Percentiles rank a stretch among this genome's conserved stretches.
phyloP scores from a whole-genome alignment of 257 asterid species.

The Cruciata laevipes region DNA sequence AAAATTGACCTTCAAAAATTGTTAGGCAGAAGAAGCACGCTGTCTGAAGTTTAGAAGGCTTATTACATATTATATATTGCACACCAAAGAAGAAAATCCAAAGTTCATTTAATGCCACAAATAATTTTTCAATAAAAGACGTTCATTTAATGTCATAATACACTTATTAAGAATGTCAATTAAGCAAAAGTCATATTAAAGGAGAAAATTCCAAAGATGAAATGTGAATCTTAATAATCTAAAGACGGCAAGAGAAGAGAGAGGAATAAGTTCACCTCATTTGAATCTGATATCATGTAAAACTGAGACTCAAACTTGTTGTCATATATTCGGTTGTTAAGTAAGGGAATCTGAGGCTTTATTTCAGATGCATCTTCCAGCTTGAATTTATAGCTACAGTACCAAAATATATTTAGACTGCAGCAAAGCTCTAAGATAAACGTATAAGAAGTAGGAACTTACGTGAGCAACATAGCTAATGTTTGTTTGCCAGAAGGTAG shows the following conservation, averaged over 20 bases:
- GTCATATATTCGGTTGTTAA: constrained; percentile 92
- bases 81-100: background rate
- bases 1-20: too few species aligned
- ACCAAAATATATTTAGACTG: constrained; percentile 24
- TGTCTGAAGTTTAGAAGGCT: background rate
- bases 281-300: constrained; percentile 89
- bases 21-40: background rate
- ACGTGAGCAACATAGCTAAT: constrained; percentile 74
- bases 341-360: constrained; percentile 81
- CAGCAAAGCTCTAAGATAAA: constrained; percentile 11
- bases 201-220: too few species aligned
- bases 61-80: background rate
- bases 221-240: background rate
- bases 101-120: background rate
- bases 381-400: constrained; percentile 82
- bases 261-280: constrained; percentile 52
- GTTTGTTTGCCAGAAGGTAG: constrained; percentile 88
- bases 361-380: constrained; percentile 80
- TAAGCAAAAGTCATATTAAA: too few species aligned
- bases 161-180: too few species aligned
- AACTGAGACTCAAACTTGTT: constrained; percentile 95
- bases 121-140: too few species aligned
- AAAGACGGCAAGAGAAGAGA: constrained; percentile 3
- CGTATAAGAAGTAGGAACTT: constrained; percentile 25
- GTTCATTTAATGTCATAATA: background rate